Percentiles rank a stretch among this genome's conserved stretches.
Conservation (phyloP, 2,329 filamentous ascomycete species). For the Biscogniauxia sp. region DNA sequence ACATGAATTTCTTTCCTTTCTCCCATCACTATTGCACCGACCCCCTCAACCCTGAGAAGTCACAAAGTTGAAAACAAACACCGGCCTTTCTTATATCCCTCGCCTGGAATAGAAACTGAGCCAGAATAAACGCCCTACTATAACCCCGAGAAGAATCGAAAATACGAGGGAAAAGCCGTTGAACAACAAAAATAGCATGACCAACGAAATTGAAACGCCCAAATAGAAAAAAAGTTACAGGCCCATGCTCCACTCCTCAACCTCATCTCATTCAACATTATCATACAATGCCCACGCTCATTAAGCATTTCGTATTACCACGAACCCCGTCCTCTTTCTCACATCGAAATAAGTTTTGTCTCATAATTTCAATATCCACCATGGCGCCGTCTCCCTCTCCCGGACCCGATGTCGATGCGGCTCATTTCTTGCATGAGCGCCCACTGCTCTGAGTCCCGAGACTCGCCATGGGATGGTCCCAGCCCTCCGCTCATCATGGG, state of each 20-base stretch:
- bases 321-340: background rate
- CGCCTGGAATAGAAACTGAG: background rate
- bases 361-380: conserved; percentile 26
- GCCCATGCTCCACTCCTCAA: background rate
- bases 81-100: background rate
- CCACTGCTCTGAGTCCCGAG: conserved; percentile 45
- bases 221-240: background rate
- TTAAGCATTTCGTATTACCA: background rate
- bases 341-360: background rate
- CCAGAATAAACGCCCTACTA: background rate
- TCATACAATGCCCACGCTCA: background rate
- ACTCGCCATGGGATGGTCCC: conserved; percentile 19
- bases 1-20: background rate
- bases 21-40: background rate
- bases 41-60: background rate
- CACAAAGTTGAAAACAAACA: background rate
- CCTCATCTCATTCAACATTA: background rate
- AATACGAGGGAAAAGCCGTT: background rate
- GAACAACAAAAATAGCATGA: background rate
- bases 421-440: conserved; percentile 71
- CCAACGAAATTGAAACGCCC: background rate
- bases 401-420: conserved; percentile 63
- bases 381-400: conserved; percentile 50
- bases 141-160: background rate
- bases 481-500: conserved; percentile 48